Percentiles rank a stretch among this genome's conserved stretches.
These are phyloP conservation scores for Candida suzukii DNA, from an alignment of 805 yeast genomes.

Conservation along the genomic window DNA sequence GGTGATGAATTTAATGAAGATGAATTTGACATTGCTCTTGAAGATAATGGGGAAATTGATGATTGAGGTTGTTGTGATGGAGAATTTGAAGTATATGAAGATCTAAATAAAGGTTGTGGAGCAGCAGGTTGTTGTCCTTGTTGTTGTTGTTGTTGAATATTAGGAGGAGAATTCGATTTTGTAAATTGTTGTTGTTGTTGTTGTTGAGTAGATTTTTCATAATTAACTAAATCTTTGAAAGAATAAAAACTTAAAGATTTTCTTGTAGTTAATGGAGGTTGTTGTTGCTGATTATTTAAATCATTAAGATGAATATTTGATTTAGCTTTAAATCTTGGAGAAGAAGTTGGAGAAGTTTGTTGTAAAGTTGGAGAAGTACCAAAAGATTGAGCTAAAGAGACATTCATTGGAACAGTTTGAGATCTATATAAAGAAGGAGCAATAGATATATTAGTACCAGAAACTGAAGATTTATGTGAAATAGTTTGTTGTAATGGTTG, in stretches of 20 bases:
- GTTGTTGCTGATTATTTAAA: background rate
- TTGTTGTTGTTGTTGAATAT: background rate
- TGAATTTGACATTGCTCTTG: background rate
- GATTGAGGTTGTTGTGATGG: background rate
- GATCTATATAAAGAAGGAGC: background rate
- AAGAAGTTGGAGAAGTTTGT: background rate
- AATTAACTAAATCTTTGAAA: constrained; percentile 23
- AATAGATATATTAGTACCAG: background rate
- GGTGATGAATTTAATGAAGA: background rate
- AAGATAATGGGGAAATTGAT: background rate
- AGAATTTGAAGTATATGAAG: background rate
- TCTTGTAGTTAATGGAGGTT: constrained; percentile 3
- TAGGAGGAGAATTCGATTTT: background rate
- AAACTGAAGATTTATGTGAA: background rate
- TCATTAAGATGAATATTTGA: background rate
- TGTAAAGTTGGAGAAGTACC: background rate
- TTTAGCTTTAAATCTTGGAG: background rate
- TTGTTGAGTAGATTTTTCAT: constrained; percentile 13
- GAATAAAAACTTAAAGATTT: constrained; percentile 26
- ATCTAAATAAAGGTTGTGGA: background rate
- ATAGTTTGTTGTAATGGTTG: background rate
- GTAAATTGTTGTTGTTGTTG: background rate
- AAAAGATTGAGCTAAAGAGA: background rate
- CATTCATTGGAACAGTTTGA: background rate
- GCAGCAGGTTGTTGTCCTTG: too few species aligned